phyloP scores from a whole-genome alignment of 129 eudicot genomes.

The Centrapalus pauciflorus region DNA sequence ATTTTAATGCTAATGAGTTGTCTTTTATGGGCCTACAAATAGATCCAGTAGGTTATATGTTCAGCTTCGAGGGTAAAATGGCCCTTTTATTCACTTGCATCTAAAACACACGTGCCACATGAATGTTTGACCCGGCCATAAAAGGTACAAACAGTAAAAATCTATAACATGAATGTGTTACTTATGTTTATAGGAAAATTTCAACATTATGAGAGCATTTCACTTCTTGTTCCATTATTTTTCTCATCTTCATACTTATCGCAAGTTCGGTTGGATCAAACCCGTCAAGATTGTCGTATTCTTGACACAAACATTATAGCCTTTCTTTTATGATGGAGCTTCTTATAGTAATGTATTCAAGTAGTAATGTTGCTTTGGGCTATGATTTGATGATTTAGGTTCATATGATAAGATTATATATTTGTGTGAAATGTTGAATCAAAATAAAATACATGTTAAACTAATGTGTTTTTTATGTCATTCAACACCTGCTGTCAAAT shows the following conservation, averaged over 20 bases:
- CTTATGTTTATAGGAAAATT: not conserved
- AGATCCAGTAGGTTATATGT: not conserved
- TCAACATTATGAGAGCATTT: not conserved
- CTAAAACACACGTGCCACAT: not conserved
- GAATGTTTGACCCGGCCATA: not conserved
- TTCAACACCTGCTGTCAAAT: too few relatives aligned
- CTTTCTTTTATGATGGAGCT: not conserved
- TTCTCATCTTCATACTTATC: not conserved
- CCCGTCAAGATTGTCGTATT: not conserved
- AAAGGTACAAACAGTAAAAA: not conserved
- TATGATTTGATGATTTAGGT: too few relatives aligned
- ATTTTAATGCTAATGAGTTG: not conserved
- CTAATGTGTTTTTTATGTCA: too few relatives aligned
- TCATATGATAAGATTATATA: too few relatives aligned
- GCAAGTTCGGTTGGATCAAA: not conserved
- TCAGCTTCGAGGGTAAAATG: not conserved
- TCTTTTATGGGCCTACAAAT: not conserved
- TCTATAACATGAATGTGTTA: not conserved
- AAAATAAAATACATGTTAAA: too few relatives aligned
- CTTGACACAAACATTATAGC: not conserved
- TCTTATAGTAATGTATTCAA: too few relatives aligned
- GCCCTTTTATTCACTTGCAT: not conserved
- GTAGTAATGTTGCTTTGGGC: too few relatives aligned
- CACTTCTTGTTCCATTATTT: not conserved
- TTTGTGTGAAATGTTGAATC: too few relatives aligned